These are phyloP conservation scores for Heterobasidion annosum DNA, from an alignment of 1,284 basidiomycete species.

Conservation along the genomic window DNA sequence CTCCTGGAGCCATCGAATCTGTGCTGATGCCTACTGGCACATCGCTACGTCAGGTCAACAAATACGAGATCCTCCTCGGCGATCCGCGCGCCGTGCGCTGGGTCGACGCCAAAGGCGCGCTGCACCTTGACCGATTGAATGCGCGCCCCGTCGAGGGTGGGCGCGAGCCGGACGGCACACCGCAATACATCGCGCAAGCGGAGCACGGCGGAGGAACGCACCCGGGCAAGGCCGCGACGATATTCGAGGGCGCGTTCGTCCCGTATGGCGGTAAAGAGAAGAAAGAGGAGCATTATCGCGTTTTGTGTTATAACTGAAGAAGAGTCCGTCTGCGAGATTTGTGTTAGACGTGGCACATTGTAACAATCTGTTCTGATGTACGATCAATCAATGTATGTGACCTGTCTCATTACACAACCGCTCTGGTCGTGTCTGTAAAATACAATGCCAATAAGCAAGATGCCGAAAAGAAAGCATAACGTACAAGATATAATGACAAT, in stretches of 20 bases:
- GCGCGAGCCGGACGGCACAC: slow-evolving; percentile 48
- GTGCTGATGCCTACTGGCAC: neutral
- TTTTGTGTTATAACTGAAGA: slow-evolving; percentile 27
- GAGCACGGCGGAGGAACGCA: slow-evolving; percentile 37
- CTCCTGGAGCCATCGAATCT: neutral
- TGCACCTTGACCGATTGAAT: slow-evolving; percentile 32
- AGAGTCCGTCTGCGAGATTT: neutral
- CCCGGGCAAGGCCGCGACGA: slow-evolving; percentile 56
- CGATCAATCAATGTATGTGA: no score
- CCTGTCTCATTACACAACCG: no score
- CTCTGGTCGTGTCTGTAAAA: no score
- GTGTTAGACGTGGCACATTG: neutral
- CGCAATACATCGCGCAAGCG: slow-evolving; percentile 53
- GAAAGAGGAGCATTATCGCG: slow-evolving; percentile 33
- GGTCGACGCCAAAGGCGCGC: slow-evolving; percentile 37
- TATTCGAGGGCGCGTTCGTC: slow-evolving; percentile 49
- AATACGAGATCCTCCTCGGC: slow-evolving; percentile 63
- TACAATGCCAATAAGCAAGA: no score
- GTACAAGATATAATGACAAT: no score
- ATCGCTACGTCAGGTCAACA: slow-evolving; percentile 31
- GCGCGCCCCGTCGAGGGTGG: slow-evolving; percentile 58
- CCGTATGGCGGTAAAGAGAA: slow-evolving; percentile 42
- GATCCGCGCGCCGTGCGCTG: slow-evolving; percentile 48
- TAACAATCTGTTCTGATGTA: no score
- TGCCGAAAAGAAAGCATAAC: no score